Evolutionary conservation across 176 grass and related monocot species (phyloP).

Genomic region (Aegilops bicornis): DNA sequence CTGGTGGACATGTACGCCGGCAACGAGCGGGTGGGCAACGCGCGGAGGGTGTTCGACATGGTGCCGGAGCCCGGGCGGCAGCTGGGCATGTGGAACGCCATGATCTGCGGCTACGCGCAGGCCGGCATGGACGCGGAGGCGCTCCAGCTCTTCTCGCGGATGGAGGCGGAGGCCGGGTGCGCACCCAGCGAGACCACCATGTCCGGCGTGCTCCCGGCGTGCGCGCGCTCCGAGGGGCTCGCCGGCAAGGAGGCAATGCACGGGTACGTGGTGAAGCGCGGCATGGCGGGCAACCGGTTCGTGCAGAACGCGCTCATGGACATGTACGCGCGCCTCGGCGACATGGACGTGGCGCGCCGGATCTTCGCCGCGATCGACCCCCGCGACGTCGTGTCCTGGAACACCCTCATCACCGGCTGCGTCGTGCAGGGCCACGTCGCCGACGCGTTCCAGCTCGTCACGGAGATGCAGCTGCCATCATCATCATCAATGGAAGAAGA

Average conservation of each 20-base stretch:
- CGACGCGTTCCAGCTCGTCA: constrained; percentile 65
- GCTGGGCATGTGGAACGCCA: constrained; percentile 88
- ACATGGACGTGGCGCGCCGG: constrained; percentile 54
- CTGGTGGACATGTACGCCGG: constrained; percentile 93
- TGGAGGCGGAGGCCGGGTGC: constrained; percentile 57
- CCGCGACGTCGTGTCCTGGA: constrained; percentile 87
- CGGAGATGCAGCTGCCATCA: constrained; percentile 58
- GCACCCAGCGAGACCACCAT: constrained; percentile 82
- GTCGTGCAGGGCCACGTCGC: constrained; percentile 44
- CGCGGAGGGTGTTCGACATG: constrained; percentile 56
- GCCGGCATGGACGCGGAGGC: constrained; percentile 74
- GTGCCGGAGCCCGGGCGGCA: constrained; percentile 26
- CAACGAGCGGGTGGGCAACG: constrained; percentile 46
- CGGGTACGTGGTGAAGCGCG: constrained; percentile 80
- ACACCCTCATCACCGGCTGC: constrained; percentile 78
- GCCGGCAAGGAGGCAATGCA: constrained; percentile 72
- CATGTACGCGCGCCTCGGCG: constrained; percentile 83
- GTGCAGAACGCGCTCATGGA: constrained; percentile 98
- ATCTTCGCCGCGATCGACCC: constrained; percentile 60
- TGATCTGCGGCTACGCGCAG: constrained; percentile 89
- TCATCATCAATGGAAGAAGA: background rate
- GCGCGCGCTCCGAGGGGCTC: constrained; percentile 63
- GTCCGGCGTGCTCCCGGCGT: constrained; percentile 69
- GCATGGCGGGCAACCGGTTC: constrained; percentile 75
- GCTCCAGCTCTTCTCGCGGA: constrained; percentile 57